Conservation (phyloP, 305 asterid species). For the Rubia balearica region DNA sequence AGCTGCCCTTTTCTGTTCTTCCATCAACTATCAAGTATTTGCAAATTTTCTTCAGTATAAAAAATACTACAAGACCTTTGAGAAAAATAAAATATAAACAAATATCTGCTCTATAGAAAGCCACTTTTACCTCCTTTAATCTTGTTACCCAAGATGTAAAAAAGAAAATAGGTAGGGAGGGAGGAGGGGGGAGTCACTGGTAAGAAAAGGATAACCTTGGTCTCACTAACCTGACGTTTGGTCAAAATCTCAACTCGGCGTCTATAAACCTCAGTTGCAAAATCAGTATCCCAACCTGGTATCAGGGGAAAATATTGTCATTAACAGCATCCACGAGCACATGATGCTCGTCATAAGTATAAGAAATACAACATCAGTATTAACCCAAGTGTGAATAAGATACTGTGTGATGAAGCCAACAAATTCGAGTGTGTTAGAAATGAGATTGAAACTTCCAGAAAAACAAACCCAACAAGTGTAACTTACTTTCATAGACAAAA, state of each 20-base stretch:
- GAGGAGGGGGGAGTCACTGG: neutral
- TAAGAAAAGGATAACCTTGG: conserved; percentile 15
- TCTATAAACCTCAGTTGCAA: conserved; percentile 89
- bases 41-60: conserved; percentile 18
- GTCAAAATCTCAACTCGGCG: conserved; percentile 92
- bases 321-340: conserved; percentile 1
- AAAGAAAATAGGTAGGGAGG: neutral
- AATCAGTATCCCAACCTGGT: conserved; percentile 97
- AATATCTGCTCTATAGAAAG: neutral
- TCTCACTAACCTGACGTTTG: conserved; percentile 66
- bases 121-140: neutral
- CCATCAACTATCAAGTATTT: conserved; percentile 53
- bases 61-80: conserved; percentile 7
- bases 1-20: conserved; percentile 87
- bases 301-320: conserved; percentile 22
- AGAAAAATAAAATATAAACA: neutral
- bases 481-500: conserved; percentile 86
- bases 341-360: neutral
- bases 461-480: conserved; percentile 15
- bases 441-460: conserved; percentile 6
- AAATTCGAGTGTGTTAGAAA: neutral
- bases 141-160: conserved; percentile 2
- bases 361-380: neutral
- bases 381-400: neutral
- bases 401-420: neutral